These are phyloP conservation scores for Mycena vitilis DNA, from an alignment of 768 basidiomycete genomes.

Conservation along the genomic window DNA sequence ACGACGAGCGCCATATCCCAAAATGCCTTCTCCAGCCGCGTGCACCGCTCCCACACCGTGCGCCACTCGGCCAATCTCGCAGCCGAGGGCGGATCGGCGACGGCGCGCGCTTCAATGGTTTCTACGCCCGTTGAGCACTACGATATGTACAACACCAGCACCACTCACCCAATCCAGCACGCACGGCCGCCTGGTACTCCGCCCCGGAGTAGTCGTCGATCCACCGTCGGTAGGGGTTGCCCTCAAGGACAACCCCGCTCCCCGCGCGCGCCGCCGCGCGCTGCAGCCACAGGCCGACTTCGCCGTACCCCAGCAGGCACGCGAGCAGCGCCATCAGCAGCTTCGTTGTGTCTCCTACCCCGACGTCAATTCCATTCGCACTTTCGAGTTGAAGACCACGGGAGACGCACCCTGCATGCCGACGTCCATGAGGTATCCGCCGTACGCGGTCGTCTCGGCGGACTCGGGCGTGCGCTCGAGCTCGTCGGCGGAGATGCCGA, in stretches of 20 bases:
- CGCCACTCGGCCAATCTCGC: conserved; percentile 72
- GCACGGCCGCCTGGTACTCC: conserved; percentile 79
- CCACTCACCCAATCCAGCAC: conserved; percentile 74
- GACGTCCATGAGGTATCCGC: conserved; percentile 84
- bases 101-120: conserved; percentile 76
- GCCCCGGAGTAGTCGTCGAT: conserved; percentile 84
- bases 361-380: not conserved
- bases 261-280: conserved; percentile 59
- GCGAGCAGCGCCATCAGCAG: conserved; percentile 86
- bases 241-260: conserved; percentile 68
- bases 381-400: no score
- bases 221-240: conserved; percentile 82
- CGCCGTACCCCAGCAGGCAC: conserved; percentile 92
- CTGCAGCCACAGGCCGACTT: conserved; percentile 88
- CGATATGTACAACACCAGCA: not conserved
- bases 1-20: conserved; percentile 76
- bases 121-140: conserved; percentile 53
- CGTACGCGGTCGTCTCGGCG: conserved; percentile 84
- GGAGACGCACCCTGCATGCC: conserved; percentile 68
- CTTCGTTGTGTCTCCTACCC: conserved; percentile 72
- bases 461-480: conserved; percentile 74
- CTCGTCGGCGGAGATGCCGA: conserved; percentile 72
- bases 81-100: conserved; percentile 70
- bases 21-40: conserved; percentile 83
- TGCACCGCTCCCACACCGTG: conserved; percentile 80